Conservation (phyloP, 768 basidiomycete genomes). For the Mycena albidolilacea region DNA sequence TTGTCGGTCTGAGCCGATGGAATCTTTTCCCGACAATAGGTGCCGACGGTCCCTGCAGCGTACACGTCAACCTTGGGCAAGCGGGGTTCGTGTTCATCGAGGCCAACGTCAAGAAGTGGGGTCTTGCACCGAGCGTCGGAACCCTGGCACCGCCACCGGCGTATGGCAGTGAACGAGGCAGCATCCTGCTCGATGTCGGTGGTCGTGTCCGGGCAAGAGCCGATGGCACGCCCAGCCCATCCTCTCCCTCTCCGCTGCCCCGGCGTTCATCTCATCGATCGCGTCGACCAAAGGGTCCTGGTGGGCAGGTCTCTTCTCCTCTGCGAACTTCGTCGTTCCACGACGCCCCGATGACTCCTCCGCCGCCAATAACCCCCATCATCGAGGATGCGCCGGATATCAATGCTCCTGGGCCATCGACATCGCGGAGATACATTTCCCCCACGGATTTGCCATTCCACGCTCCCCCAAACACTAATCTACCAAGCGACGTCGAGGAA, state of each 20-base stretch:
- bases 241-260: slow-evolving; percentile 57
- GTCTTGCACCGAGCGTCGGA: slow-evolving; percentile 95
- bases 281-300: slow-evolving; percentile 74
- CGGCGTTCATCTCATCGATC: slow-evolving; percentile 68
- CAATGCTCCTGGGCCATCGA: slow-evolving; percentile 65
- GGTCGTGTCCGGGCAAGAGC: slow-evolving; percentile 62
- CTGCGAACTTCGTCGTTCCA: slow-evolving; percentile 67
- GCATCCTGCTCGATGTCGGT: slow-evolving; percentile 94
- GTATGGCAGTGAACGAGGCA: slow-evolving; percentile 97
- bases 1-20: slow-evolving; percentile 88
- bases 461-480: slow-evolving; percentile 61
- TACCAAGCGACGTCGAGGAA: slow-evolving; percentile 54
- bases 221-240: slow-evolving; percentile 57
- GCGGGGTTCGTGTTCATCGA: slow-evolving; percentile 99
- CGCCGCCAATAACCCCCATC: slow-evolving; percentile 85
- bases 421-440: slow-evolving; percentile 66
- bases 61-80: slow-evolving; percentile 98
- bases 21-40: slow-evolving; percentile 98
- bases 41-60: slow-evolving; percentile 95
- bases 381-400: slow-evolving; percentile 71
- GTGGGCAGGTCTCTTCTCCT: slow-evolving; percentile 71
- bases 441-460: slow-evolving; percentile 78
- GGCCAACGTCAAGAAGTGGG: slow-evolving; percentile 99
- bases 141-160: slow-evolving; percentile 98
- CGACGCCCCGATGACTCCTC: slow-evolving; percentile 63